Percentiles rank a stretch among this genome's conserved stretches.
Evolutionary conservation across 257 asterid genomes (phyloP).

Genomic region (Ligustrum vulgare): DNA sequence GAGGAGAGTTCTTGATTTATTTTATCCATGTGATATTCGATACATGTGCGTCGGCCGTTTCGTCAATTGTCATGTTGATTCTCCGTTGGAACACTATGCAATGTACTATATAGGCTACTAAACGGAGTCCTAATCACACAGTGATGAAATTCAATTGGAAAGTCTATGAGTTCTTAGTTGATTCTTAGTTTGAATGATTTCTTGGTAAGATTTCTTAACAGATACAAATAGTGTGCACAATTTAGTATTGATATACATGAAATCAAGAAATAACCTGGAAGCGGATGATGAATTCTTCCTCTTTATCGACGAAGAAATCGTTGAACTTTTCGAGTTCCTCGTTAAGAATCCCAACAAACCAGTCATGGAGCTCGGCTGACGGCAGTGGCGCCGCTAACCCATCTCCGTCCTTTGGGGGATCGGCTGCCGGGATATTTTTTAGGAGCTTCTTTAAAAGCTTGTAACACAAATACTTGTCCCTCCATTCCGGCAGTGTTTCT

Average conservation of each 20-base stretch:
- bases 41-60: too few species aligned
- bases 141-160: too few species aligned
- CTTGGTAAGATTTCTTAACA: too few species aligned
- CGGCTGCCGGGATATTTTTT: conserved; percentile 48
- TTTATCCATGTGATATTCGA: too few species aligned
- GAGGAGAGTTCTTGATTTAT: too few species aligned
- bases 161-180: too few species aligned
- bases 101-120: too few species aligned
- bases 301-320: conserved; percentile 95
- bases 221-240: background rate
- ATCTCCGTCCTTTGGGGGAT: conserved; percentile 25
- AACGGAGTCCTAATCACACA: too few species aligned
- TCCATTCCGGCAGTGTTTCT: conserved; percentile 92
- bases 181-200: too few species aligned
- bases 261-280: conserved; percentile 54
- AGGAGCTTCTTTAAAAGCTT: conserved; percentile 82
- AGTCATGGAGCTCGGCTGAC: conserved; percentile 50
- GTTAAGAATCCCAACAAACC: conserved; percentile 69
- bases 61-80: too few species aligned
- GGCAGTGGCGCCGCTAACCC: conserved; percentile 30
- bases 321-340: conserved; percentile 86
- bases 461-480: conserved; percentile 79
- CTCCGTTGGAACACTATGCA: too few species aligned
- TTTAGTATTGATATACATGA: background rate
- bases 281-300: conserved; percentile 86